Evolutionary conservation across 176 grass and related monocot species (phyloP).

Genomic region (Paspalum notatum): DNA sequence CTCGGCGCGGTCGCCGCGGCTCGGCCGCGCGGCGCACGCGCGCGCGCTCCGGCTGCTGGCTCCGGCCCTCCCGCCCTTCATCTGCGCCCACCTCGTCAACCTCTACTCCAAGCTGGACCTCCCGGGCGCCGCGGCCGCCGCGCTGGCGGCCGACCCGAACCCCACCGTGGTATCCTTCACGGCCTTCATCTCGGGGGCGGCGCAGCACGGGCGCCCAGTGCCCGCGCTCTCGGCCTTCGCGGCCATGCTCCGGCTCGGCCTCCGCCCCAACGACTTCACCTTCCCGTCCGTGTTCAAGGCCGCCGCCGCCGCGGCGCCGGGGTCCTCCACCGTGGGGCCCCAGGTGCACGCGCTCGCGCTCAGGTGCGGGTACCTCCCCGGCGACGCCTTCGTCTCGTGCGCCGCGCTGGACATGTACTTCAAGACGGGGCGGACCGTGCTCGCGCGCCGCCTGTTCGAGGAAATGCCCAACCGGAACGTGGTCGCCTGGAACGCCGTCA

Average conservation of each 20-base stretch:
- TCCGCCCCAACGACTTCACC: constrained; percentile 89
- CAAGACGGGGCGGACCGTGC: constrained; percentile 54
- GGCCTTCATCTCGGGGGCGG: constrained; percentile 69
- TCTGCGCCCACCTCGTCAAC: constrained; percentile 76
- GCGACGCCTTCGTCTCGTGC: constrained; percentile 68
- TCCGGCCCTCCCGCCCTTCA: constrained; percentile 53
- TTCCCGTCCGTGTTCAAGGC: constrained; percentile 79
- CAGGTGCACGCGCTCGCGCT: constrained; percentile 54
- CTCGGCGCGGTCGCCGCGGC: constrained; percentile 43
- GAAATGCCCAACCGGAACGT: constrained; percentile 71
- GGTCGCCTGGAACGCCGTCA: constrained; percentile 76
- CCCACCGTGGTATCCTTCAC: constrained; percentile 84
- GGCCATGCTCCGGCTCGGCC: constrained; percentile 64
- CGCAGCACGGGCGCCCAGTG: constrained; percentile 57
- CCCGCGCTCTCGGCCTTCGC: constrained; percentile 59
- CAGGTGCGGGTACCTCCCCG: constrained; percentile 52
- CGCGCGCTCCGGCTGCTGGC: constrained; percentile 41
- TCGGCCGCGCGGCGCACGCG: constrained; percentile 69
- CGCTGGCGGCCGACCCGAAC: constrained; percentile 54
- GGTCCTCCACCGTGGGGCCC: not conserved
- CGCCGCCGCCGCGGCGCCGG: constrained; percentile 27
- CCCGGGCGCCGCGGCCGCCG: constrained; percentile 48
- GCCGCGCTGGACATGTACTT: constrained; percentile 84
- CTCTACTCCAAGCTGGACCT: constrained; percentile 85
- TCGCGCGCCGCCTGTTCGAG: constrained; percentile 61